A percentile compares a stretch with the other conserved stretches of the same genome.
Evolutionary conservation across 768 basidiomycete genomes (phyloP).

Genomic region (Trametes cinnabarina): DNA sequence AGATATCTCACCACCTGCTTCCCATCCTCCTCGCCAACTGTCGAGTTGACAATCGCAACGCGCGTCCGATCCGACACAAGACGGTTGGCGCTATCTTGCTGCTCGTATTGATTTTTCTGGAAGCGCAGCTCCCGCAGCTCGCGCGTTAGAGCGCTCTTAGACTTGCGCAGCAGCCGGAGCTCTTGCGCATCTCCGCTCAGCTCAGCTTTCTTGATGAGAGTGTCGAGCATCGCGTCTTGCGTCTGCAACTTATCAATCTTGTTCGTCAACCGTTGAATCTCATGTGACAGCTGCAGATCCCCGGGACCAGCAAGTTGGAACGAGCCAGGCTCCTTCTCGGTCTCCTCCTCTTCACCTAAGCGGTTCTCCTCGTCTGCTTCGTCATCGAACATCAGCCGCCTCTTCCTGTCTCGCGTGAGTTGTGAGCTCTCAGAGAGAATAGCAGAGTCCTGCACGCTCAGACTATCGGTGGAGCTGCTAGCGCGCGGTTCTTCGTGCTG

Average conservation of each 20-base stretch:
- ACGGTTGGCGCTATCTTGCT: slow-evolving; percentile 89
- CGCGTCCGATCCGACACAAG: slow-evolving; percentile 80
- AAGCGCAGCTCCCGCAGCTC: slow-evolving; percentile 84
- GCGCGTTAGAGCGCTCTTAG: slow-evolving; percentile 75
- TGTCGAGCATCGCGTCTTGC: slow-evolving; percentile 82
- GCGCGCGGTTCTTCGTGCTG: slow-evolving; percentile 34
- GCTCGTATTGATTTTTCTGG: slow-evolving; percentile 90
- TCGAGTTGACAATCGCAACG: slow-evolving; percentile 82
- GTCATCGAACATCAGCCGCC: slow-evolving; percentile 24
- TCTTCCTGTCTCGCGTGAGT: slow-evolving; percentile 9
- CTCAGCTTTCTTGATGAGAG: slow-evolving; percentile 92
- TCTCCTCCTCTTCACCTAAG: slow-evolving; percentile 43
- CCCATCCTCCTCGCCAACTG: slow-evolving; percentile 79
- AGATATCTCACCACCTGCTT: slow-evolving; percentile 91
- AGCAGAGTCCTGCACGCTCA: slow-evolving; percentile 10
- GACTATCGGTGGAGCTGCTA: slow-evolving; percentile 9
- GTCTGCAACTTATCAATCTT: slow-evolving; percentile 75
- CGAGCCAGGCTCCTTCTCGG: slow-evolving; percentile 45
- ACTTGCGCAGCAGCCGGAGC: slow-evolving; percentile 75
- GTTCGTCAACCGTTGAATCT: slow-evolving; percentile 75
- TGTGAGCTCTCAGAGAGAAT: not conserved
- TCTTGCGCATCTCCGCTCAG: slow-evolving; percentile 88
- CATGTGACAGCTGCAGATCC: slow-evolving; percentile 82
- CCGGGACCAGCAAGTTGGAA: slow-evolving; percentile 85
- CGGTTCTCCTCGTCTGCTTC: slow-evolving; percentile 60